A percentile compares a stretch with the other conserved stretches of the same genome.
phyloP scores from a whole-genome alignment of 768 basidiomycete genomes.

The Rhizopogon rudus region DNA sequence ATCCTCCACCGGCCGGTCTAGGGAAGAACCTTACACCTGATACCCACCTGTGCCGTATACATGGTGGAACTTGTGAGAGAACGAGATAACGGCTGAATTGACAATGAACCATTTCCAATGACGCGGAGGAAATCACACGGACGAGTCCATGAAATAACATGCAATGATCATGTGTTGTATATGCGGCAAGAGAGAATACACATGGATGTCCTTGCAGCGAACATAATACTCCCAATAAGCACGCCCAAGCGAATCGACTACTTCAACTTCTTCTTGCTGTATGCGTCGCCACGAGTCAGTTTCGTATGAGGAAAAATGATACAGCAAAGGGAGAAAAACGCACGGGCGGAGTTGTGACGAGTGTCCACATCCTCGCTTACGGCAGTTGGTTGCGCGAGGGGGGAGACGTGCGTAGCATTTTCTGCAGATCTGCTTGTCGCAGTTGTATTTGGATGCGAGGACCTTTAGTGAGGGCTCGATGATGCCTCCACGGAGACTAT shows the following conservation, averaged over 20 bases:
- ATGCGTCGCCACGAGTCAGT: constrained; percentile 5
- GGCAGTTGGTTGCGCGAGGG: constrained; percentile 98
- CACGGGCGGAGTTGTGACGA: constrained; percentile 89
- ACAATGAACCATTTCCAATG: not conserved
- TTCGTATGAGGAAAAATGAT: not conserved
- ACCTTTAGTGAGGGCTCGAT: constrained; percentile 99
- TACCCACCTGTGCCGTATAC: not conserved
- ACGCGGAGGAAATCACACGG: not conserved
- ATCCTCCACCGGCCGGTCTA: not conserved
- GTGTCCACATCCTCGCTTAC: constrained; percentile 90
- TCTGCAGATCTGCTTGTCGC: constrained; percentile 99
- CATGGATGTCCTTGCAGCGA: constrained; percentile 9
- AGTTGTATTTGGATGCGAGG: constrained; percentile 96
- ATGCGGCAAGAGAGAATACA: constrained; percentile 19
- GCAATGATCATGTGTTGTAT: constrained; percentile 13
- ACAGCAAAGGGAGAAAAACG: constrained; percentile 28
- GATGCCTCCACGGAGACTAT: constrained; percentile 95
- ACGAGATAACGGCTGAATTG: too few relatives aligned
- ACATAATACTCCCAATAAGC: constrained; percentile 4
- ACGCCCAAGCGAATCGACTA: constrained; percentile 37
- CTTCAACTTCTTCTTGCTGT: constrained; percentile 95
- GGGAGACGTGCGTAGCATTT: constrained; percentile 99
- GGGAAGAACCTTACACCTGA: not conserved
- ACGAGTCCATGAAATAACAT: not conserved
- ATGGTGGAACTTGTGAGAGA: not conserved